A percentile compares a stretch with the other conserved stretches of the same genome.
Evolutionary conservation across 169 alveolate species (phyloP).

Genomic region (Eimeria praecox): DNA sequence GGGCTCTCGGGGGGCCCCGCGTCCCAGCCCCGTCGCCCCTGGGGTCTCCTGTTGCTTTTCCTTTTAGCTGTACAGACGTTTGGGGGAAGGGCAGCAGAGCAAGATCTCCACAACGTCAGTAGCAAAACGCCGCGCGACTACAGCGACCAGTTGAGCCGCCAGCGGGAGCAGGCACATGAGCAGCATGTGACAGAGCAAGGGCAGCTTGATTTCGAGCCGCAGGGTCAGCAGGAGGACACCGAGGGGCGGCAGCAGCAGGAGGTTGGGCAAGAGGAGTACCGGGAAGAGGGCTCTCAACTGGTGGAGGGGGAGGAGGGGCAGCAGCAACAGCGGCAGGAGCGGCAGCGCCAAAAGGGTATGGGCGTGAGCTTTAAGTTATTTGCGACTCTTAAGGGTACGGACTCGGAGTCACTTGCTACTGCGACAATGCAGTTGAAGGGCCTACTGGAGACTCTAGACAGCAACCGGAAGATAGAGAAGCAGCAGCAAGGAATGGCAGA

Average conservation of each 20-base stretch:
- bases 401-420: not conserved
- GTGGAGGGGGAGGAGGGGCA: not conserved
- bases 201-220: constrained; percentile 15
- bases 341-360: not conserved
- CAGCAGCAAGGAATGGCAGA: constrained; percentile 19
- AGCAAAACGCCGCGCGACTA: not conserved
- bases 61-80: not conserved
- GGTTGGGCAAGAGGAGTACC: not conserved
- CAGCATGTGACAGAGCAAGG: not conserved
- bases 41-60: not conserved
- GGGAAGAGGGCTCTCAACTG: not conserved
- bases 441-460: constrained; percentile 1
- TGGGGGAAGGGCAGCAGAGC: not conserved
- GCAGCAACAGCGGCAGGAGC: constrained; percentile 11
- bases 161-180: not conserved
- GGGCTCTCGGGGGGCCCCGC: not conserved
- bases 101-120: not conserved
- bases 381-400: not conserved
- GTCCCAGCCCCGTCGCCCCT: not conserved
- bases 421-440: not conserved
- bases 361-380: not conserved
- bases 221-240: not conserved
- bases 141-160: not conserved
- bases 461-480: constrained; percentile 11
- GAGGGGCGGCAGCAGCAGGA: constrained; percentile 27